Conservation (phyloP, 768 basidiomycete genomes). For the Suillus bovinus region DNA sequence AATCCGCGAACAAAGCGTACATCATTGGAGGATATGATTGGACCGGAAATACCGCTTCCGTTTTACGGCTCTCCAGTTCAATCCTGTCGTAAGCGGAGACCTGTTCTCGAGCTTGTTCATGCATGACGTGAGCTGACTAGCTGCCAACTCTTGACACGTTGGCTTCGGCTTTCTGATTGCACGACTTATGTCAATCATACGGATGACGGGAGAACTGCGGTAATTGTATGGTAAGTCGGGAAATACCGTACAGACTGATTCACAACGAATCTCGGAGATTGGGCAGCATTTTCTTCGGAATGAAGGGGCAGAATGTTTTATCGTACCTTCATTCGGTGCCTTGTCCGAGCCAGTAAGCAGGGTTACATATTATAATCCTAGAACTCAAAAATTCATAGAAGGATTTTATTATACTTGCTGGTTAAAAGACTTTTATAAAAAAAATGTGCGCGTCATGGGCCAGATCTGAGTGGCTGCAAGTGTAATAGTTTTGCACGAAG, state of each 20-base stretch:
- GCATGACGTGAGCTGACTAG: slow-evolving; percentile 20
- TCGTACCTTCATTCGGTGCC: too few relatives aligned
- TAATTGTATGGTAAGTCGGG: too few relatives aligned
- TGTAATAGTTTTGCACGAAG: neutral
- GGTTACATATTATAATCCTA: neutral
- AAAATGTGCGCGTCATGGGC: neutral
- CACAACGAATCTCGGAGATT: slow-evolving; percentile 7
- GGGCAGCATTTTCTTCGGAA: too few relatives aligned
- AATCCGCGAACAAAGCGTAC: slow-evolving; percentile 19
- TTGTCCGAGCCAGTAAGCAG: too few relatives aligned
- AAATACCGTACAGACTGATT: slow-evolving; percentile 7
- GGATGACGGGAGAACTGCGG: too few relatives aligned
- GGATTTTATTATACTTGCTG: neutral
- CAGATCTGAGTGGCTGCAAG: neutral
- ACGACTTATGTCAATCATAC: too few relatives aligned
- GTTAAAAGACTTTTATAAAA: neutral
- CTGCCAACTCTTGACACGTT: neutral
- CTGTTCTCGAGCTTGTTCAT: slow-evolving; percentile 32
- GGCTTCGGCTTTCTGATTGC: too few relatives aligned
- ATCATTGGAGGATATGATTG: slow-evolving; percentile 31
- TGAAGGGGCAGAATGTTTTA: too few relatives aligned
- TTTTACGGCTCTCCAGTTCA: slow-evolving; percentile 18
- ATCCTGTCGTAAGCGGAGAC: slow-evolving; percentile 18
- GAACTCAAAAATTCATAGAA: neutral
- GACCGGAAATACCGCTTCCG: slow-evolving; percentile 20